Base-by-base conservation (phyloP, 495 filamentous ascomycete genomes). In the Ascodesmis nigricans region DNA sequence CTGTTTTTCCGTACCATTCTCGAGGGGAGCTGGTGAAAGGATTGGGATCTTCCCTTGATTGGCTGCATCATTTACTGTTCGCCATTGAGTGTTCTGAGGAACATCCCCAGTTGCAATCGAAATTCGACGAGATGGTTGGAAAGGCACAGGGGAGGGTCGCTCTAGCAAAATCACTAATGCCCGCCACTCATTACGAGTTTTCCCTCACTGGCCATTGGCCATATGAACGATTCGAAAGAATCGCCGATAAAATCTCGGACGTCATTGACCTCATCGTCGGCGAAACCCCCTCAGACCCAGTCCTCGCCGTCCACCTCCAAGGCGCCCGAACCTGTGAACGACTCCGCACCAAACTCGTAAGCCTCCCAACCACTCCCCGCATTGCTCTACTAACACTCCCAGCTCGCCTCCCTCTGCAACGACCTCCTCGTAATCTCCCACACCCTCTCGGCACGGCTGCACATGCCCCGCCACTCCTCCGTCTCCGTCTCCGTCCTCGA, bases 351-450 rank as follows among this genome's bases (percentile, higher is more conserved):
- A 49, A 48, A 21, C 34, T 49, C 11, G 38, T 40, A 16, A 21
- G 38, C 29, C 5, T 10, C 8, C 31, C 0, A 10, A 11, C 11
- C 29, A 16, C 16, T 17, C n/a, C 6, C 13, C 21, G n/a, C n/a
- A n/a, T n/a, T n/a, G n/a, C n/a, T n/a, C n/a, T n/a, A n/a, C n/a
- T n/a, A n/a, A n/a, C n/a, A n/a, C n/a, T n/a, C n/a, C n/a, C 13
- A 41, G 22, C 25, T 51, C 9, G 47, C 42, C 4, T 43, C 42
- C 1, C 34, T 51, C 1, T 51, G 47, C 23, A 51, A 51, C 25
- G 47, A 51, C 28, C 26, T 51, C 4, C 47, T 51, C 11, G 47
- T 51, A 13, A 46, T 50, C 17, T 51, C 47, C 1, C 47, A 51
- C 27, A 50, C 47, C 1, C 42, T 51, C 21, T 43, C 42, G 7